Percentiles rank a stretch among this genome's conserved stretches.
Evolutionary conservation across 2,329 filamentous ascomycete species (phyloP).

Genomic region (Scedosporium boydii): DNA sequence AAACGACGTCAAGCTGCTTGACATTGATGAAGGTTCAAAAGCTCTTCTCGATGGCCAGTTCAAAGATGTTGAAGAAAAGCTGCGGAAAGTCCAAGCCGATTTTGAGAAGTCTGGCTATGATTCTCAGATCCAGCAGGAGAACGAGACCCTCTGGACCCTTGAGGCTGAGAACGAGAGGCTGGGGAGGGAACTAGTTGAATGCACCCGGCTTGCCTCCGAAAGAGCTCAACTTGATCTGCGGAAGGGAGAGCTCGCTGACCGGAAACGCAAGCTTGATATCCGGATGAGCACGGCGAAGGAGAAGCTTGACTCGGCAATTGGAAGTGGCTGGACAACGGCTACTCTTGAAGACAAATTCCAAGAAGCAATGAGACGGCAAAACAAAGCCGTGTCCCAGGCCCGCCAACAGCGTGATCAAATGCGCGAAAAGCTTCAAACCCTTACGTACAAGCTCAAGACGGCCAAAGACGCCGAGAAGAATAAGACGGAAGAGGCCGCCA

Average conservation of each 20-base stretch:
- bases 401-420: slow-evolving; percentile 62
- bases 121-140: slow-evolving; percentile 55
- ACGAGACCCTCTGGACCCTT: slow-evolving; percentile 54
- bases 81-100: slow-evolving; percentile 54
- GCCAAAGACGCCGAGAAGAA: slow-evolving; percentile 54
- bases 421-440: slow-evolving; percentile 63
- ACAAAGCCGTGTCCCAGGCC: slow-evolving; percentile 48
- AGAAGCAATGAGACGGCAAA: slow-evolving; percentile 46
- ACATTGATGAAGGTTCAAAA: slow-evolving; percentile 77
- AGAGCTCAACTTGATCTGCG: slow-evolving; percentile 76
- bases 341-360: slow-evolving; percentile 66
- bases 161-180: slow-evolving; percentile 66
- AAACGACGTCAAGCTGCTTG: slow-evolving; percentile 58
- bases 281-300: slow-evolving; percentile 65
- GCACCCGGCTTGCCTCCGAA: slow-evolving; percentile 70
- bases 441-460: slow-evolving; percentile 63
- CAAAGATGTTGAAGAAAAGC: slow-evolving; percentile 54
- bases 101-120: slow-evolving; percentile 61
- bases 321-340: slow-evolving; percentile 56
- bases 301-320: slow-evolving; percentile 57
- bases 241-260: slow-evolving; percentile 68
- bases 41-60: slow-evolving; percentile 67
- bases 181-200: slow-evolving; percentile 72
- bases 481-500: slow-evolving; percentile 51
- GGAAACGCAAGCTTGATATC: slow-evolving; percentile 66